Evolutionary conservation across 192 early-diverging fungal species (phyloP).

Genomic region (Phycomyces nitens): DNA sequence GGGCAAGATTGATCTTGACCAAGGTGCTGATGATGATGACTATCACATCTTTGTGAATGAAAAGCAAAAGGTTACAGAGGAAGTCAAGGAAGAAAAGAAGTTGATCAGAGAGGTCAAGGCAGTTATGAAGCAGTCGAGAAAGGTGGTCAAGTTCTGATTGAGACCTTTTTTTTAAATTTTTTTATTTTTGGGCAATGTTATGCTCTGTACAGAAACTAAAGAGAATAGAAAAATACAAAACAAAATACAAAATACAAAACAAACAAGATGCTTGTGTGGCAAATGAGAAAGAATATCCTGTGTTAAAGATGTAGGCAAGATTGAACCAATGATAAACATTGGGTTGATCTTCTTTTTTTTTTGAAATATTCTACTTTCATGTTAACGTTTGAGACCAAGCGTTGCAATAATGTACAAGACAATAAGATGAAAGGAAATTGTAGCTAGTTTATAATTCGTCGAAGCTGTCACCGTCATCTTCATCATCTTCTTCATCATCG

Average conservation of each 20-base stretch:
- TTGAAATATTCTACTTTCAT: too few relatives aligned
- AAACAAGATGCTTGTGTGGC: neutral
- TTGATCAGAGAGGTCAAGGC: conserved; percentile 3
- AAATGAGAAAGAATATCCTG: too few relatives aligned
- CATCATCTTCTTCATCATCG: neutral
- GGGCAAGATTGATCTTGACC: conserved; percentile 75
- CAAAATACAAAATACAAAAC: neutral
- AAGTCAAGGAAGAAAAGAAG: conserved; percentile 20
- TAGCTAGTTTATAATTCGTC: too few relatives aligned
- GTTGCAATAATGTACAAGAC: too few relatives aligned
- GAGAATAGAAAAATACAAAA: neutral
- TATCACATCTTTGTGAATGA: conserved; percentile 68
- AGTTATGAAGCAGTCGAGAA: conserved; percentile 13
- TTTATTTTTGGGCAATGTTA: neutral
- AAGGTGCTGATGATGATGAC: conserved; percentile 95
- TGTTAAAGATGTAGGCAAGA: too few relatives aligned
- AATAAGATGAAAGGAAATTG: too few relatives aligned
- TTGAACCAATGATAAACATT: too few relatives aligned
- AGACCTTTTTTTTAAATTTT: neutral
- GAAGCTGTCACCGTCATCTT: too few relatives aligned
- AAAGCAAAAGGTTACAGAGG: conserved; percentile 40
- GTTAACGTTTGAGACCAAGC: too few relatives aligned
- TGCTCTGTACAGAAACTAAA: neutral
- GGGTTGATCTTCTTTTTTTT: too few relatives aligned
- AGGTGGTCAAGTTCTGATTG: conserved; percentile 18